phyloP scores from a whole-genome alignment of 2,329 filamentous ascomycete species.

The Pseudocercospora eumusae region DNA sequence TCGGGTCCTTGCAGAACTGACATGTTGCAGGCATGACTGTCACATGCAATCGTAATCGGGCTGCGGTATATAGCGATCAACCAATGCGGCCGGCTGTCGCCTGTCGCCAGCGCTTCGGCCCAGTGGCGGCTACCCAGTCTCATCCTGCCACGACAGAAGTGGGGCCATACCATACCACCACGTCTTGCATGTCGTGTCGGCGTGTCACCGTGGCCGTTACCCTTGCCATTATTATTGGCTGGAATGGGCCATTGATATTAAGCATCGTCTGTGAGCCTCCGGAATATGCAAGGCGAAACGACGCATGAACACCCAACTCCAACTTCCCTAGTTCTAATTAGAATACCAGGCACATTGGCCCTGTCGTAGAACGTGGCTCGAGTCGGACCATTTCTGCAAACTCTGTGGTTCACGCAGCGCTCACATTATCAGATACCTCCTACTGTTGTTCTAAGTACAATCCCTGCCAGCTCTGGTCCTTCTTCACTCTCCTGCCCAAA shows the following conservation, averaged over 20 bases:
- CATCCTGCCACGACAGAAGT: neutral
- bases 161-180: neutral
- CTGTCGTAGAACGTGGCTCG: conserved; percentile 28
- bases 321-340: conserved; percentile 13
- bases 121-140: neutral
- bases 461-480: conserved; percentile 13
- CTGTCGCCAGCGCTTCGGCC: neutral
- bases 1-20: neutral
- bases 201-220: conserved; percentile 17
- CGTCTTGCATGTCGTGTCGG: conserved; percentile 1
- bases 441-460: no score
- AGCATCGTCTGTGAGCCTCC: conserved; percentile 16
- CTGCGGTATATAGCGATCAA: no score
- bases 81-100: neutral
- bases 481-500: conserved; percentile 14
- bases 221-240: conserved; percentile 25
- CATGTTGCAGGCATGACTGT: neutral
- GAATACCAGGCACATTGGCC: conserved; percentile 14
- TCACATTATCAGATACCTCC: no score
- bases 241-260: conserved; percentile 13
- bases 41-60: neutral
- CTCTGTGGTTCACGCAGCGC: conserved; percentile 18
- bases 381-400: conserved; percentile 20
- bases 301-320: conserved; percentile 20
- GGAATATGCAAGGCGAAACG: conserved; percentile 18